Conservation (phyloP, 768 basidiomycete species). For the Tulasnella sp. region DNA sequence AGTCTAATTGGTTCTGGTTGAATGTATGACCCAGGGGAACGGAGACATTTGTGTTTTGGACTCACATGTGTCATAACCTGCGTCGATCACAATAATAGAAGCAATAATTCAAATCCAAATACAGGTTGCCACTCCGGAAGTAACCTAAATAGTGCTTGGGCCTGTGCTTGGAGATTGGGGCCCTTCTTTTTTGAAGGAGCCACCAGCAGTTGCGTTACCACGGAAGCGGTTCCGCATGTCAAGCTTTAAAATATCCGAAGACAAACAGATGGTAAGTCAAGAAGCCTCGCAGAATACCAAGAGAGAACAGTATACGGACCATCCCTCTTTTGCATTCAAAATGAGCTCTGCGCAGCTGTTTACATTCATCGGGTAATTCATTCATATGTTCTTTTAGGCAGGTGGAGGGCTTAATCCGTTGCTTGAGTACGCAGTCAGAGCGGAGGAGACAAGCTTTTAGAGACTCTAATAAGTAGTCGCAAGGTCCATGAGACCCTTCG, state of each 20-base stretch:
- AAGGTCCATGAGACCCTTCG: constrained; percentile 80
- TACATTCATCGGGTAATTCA: constrained; percentile 72
- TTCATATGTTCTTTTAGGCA: constrained; percentile 63
- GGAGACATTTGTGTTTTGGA: no score
- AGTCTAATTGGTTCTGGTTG: no score
- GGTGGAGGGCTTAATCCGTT: constrained; percentile 67
- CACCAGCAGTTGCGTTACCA: constrained; percentile 27
- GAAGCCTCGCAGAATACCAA: constrained; percentile 46
- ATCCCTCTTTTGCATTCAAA: constrained; percentile 78
- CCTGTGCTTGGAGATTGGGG: no score
- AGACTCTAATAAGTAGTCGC: constrained; percentile 59
- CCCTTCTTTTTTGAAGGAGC: constrained; percentile 8
- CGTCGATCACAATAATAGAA: no score
- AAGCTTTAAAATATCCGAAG: constrained; percentile 33
- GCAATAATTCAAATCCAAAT: no score
- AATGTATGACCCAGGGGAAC: no score
- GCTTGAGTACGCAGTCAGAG: constrained; percentile 77
- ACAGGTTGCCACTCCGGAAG: no score
- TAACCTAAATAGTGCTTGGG: no score
- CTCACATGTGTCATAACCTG: no score
- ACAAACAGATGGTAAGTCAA: background rate
- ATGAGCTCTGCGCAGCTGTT: constrained; percentile 61
- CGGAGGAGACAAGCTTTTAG: constrained; percentile 74
- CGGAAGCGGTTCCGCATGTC: constrained; percentile 78
- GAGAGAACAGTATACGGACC: background rate